phyloP scores from a whole-genome alignment of 2,329 filamentous ascomycete genomes.

The Fusarium guadeloupense region DNA sequence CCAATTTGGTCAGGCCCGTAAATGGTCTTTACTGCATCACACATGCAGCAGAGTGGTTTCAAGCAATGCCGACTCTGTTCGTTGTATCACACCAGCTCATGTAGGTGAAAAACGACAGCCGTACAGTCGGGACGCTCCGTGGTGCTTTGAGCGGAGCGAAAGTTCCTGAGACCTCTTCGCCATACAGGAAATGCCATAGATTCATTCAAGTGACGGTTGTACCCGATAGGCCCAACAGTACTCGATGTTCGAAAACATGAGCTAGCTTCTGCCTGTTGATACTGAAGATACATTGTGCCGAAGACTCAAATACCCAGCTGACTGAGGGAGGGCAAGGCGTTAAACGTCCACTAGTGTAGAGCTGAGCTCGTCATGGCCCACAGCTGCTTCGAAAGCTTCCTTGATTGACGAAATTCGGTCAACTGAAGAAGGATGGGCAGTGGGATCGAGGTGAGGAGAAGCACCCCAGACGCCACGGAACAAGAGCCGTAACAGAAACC shows the following conservation, averaged over 20 bases:
- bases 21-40: slow-evolving; percentile 21
- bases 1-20: slow-evolving; percentile 11
- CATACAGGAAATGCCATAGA: neutral
- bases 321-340: neutral
- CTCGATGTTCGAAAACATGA: neutral
- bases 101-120: slow-evolving; percentile 24
- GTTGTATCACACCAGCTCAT: slow-evolving; percentile 7
- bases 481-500: slow-evolving; percentile 15
- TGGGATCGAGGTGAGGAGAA: neutral
- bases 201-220: neutral
- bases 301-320: neutral
- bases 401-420: neutral
- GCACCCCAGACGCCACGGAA: slow-evolving; percentile 9
- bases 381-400: neutral
- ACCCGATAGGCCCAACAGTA: neutral
- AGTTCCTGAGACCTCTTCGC: neutral
- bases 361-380: neutral
- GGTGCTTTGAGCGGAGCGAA: neutral
- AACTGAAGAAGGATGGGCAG: neutral
- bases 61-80: slow-evolving; percentile 3
- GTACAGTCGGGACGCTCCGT: slow-evolving; percentile 4
- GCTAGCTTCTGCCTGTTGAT: neutral
- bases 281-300: too few relatives aligned
- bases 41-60: slow-evolving; percentile 12
- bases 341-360: neutral